Evolutionary conservation across 116 monocot genomes (phyloP).

Genomic region (Trichopus zeylanicus): DNA sequence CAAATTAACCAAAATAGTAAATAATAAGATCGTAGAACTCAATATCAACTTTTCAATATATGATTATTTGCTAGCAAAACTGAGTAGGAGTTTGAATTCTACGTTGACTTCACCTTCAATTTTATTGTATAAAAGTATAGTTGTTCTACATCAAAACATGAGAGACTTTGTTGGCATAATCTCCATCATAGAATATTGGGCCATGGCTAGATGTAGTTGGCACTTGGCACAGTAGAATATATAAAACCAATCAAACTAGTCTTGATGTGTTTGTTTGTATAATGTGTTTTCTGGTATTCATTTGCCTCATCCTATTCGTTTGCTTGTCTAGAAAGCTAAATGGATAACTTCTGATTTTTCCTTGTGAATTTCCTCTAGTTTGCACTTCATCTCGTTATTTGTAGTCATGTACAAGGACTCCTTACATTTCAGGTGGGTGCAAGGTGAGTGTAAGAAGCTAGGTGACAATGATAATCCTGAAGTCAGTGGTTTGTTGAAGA

Average conservation of each 20-base stretch:
- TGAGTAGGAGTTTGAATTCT: too few species aligned
- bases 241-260: neutral
- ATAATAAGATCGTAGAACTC: too few species aligned
- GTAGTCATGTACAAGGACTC: neutral
- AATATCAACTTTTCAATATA: too few species aligned
- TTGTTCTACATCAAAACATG: too few species aligned
- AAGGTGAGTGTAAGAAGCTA: conserved; percentile 90
- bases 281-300: neutral
- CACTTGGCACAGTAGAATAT: too few species aligned
- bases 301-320: neutral
- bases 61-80: too few species aligned
- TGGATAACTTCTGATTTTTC: neutral
- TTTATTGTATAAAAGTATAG: too few species aligned
- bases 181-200: too few species aligned
- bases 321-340: neutral
- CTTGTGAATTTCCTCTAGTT: neutral
- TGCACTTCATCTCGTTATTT: neutral
- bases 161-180: too few species aligned
- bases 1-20: too few species aligned
- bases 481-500: conserved; percentile 79
- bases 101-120: too few species aligned
- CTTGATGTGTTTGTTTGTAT: neutral
- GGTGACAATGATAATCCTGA: conserved; percentile 97
- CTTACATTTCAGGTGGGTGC: conserved; percentile 73
- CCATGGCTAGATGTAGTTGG: too few species aligned